These are phyloP conservation scores for Mycena filopes DNA, from an alignment of 768 basidiomycete species.

Conservation along the genomic window DNA sequence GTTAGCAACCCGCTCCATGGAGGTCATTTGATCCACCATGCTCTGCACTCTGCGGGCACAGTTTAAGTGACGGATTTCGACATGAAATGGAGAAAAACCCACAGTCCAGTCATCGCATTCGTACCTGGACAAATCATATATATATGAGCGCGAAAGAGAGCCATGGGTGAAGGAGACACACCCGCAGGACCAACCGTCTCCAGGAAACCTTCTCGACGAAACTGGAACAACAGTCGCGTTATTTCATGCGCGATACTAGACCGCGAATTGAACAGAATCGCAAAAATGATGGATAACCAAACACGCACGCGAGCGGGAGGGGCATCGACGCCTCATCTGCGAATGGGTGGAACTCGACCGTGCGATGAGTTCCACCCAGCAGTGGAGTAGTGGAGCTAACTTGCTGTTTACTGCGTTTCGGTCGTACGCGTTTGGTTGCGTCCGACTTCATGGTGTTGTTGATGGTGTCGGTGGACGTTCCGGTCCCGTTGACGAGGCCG, in stretches of 20 bases:
- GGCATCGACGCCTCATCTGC: constrained; percentile 75
- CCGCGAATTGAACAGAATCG: constrained; percentile 3
- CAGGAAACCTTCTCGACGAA: constrained; percentile 82
- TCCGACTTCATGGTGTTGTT: constrained; percentile 46
- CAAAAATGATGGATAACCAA: not conserved
- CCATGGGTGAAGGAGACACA: constrained; percentile 38
- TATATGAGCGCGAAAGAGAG: not conserved
- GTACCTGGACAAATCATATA: constrained; percentile 60
- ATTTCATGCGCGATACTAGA: constrained; percentile 88
- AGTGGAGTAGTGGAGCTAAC: constrained; percentile 68
- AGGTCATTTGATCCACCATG: constrained; percentile 86
- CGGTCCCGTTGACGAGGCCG: constrained; percentile 44
- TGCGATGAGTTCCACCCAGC: constrained; percentile 62
- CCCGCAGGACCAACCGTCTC: constrained; percentile 93
- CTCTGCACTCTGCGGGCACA: constrained; percentile 65
- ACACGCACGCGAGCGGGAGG: constrained; percentile 78
- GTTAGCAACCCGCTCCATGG: constrained; percentile 92
- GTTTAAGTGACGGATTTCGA: not conserved
- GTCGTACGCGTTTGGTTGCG: constrained; percentile 75
- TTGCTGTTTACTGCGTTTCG: constrained; percentile 76
- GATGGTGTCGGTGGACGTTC: constrained; percentile 48
- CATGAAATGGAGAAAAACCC: constrained; percentile 29
- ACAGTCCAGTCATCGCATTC: constrained; percentile 82
- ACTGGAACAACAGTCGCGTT: constrained; percentile 71
- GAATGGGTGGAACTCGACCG: constrained; percentile 69